These are phyloP conservation scores for Suillus occidentalis DNA, from an alignment of 768 basidiomycete species.

Conservation along the genomic window DNA sequence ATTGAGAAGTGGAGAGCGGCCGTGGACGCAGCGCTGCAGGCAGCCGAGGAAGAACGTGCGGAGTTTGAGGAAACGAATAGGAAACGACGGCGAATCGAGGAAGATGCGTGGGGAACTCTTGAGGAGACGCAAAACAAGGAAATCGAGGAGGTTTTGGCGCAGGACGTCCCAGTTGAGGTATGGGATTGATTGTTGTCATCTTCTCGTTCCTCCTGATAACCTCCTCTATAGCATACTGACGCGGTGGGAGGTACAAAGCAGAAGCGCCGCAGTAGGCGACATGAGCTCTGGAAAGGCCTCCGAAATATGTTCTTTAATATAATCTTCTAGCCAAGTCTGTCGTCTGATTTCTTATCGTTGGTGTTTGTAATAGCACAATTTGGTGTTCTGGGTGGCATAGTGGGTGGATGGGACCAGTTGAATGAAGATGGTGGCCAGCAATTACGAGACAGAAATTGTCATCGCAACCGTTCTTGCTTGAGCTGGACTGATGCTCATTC, in stretches of 20 bases:
- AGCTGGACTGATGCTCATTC: constrained; percentile 83
- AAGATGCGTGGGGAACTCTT: not conserved
- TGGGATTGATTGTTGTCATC: not conserved
- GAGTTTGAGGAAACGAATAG: not conserved
- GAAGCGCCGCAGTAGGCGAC: constrained; percentile 3
- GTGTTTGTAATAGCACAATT: not conserved
- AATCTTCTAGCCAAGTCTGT: not conserved
- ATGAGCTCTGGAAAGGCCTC: constrained; percentile 5
- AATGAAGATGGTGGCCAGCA: not conserved
- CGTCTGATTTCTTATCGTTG: not conserved
- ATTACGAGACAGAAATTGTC: constrained; percentile 1
- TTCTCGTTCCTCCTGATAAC: not conserved
- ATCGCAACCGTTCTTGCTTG: constrained; percentile 25
- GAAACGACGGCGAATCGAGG: not conserved
- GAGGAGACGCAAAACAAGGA: not conserved
- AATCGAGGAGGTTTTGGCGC: not conserved
- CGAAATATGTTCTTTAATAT: constrained; percentile 4
- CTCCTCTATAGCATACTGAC: not conserved
- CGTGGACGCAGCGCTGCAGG: constrained; percentile 5
- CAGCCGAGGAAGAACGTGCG: constrained; percentile 1
- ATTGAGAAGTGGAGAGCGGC: constrained; percentile 6
- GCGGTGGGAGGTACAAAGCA: not conserved
- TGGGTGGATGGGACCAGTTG: not conserved
- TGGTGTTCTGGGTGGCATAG: not conserved
- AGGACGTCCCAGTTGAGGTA: not conserved